A percentile compares a stretch with the other conserved stretches of the same genome.
phyloP scores from a whole-genome alignment of 441 rosid genomes.

The Adansonia gregorii region DNA sequence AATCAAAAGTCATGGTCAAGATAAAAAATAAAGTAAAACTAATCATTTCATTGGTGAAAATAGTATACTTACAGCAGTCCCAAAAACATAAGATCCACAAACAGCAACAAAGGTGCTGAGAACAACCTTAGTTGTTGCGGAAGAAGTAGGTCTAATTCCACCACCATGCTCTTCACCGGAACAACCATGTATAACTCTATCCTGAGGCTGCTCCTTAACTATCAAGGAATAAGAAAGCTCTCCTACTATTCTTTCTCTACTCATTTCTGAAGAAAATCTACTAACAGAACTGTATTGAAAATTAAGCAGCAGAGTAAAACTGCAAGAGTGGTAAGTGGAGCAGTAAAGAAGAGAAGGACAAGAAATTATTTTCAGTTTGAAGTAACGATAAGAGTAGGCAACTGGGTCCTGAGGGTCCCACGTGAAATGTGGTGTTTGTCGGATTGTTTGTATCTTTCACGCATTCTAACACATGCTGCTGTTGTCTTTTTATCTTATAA shows the following conservation, averaged over 20 bases:
- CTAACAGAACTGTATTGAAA: not conserved
- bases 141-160: conserved; percentile 10
- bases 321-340: not conserved
- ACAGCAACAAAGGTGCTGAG: conserved; percentile 38
- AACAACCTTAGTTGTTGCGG: conserved; percentile 27
- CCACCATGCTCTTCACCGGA: conserved; percentile 17
- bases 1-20: conserved; percentile 13
- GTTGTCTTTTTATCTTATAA: not conserved
- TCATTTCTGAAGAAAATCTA: not conserved
- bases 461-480: not conserved
- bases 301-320: not conserved
- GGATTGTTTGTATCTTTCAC: conserved; percentile 1
- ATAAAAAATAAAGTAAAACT: not conserved
- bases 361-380: not conserved
- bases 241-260: conserved; percentile 13
- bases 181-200: not conserved
- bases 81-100: conserved; percentile 43
- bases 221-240: conserved; percentile 25
- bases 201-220: conserved; percentile 15
- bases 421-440: conserved; percentile 2
- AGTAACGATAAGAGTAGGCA: not conserved
- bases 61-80: conserved; percentile 37
- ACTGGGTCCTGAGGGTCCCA: conserved; percentile 15
- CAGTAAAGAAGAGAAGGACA: conserved; percentile 9
- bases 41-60: not conserved